Conservation (phyloP, 2,329 filamentous ascomycete species). For the Xylariaceae sp. region DNA sequence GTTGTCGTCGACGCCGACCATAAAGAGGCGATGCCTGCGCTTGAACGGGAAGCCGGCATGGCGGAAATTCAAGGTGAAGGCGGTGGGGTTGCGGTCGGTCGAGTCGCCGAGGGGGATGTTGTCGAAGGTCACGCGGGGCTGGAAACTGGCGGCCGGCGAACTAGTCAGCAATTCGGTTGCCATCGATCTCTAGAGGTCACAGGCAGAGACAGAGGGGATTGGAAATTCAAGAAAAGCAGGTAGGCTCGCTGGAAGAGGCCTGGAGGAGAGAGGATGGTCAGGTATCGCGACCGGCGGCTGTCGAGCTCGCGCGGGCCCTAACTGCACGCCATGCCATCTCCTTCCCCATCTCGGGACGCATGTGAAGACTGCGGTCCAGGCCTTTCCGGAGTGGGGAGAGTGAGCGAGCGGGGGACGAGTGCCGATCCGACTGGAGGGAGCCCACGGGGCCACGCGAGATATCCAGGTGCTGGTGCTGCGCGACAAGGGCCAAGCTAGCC, state of each 20-base stretch:
- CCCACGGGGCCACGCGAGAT: no score
- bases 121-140: constrained; percentile 53
- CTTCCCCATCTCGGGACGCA: no score
- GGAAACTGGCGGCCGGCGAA: constrained; percentile 41
- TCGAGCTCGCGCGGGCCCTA: no score
- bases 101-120: constrained; percentile 51
- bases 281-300: no score
- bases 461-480: no score
- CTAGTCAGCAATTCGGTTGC: constrained; percentile 26
- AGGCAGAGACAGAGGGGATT: constrained; percentile 3
- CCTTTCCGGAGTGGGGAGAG: no score
- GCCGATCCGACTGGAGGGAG: no score
- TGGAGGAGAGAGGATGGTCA: constrained; percentile 3
- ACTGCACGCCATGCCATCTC: no score
- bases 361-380: no score
- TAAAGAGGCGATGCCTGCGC: constrained; percentile 76
- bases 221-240: constrained; percentile 4
- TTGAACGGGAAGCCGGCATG: constrained; percentile 80
- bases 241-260: constrained; percentile 6
- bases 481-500: no score
- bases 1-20: constrained; percentile 86
- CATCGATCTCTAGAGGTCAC: no score
- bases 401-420: no score
- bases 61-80: constrained; percentile 75
- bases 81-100: constrained; percentile 53